Evolutionary conservation across 495 filamentous ascomycete species (phyloP).

Genomic region (Penicillium goetzii): DNA sequence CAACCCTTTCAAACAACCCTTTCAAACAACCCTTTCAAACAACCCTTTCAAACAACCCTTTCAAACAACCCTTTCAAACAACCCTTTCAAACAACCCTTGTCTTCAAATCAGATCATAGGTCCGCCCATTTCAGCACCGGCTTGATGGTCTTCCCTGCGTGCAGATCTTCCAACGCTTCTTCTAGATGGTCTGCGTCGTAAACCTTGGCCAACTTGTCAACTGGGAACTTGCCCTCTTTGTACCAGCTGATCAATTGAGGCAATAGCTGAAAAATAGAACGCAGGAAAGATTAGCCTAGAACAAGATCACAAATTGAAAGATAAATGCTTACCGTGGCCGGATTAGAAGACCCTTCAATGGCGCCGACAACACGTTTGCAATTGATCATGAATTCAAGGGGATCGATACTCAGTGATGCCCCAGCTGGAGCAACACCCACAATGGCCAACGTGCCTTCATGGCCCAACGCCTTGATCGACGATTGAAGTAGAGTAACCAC

Average conservation of each 20-base stretch:
- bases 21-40: no score
- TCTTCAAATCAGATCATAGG: not conserved
- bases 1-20: no score
- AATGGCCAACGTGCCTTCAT: conserved; percentile 43
- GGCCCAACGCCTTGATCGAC: conserved; percentile 38
- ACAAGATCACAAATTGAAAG: not conserved
- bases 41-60: no score
- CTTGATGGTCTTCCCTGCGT: conserved; percentile 36
- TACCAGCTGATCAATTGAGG: conserved; percentile 45
- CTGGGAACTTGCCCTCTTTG: conserved; percentile 45
- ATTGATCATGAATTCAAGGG: conserved; percentile 29
- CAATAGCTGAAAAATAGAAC: conserved; percentile 19
- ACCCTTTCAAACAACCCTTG: no score
- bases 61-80: no score
- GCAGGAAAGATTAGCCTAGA: not conserved
- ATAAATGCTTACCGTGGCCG: conserved; percentile 27
- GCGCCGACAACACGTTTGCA: conserved; percentile 38
- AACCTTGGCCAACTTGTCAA: conserved; percentile 40
- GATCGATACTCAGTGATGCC: conserved; percentile 34
- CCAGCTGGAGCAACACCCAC: conserved; percentile 47
- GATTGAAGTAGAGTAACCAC: conserved; percentile 36
- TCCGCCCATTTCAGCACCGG: conserved; percentile 27
- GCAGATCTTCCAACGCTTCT: conserved; percentile 40
- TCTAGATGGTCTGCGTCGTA: conserved; percentile 36
- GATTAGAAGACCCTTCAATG: conserved; percentile 34